A percentile compares a stretch with the other conserved stretches of the same genome.
Conservation (phyloP, 345 rosid species). For the Euphorbia pulcherrima region DNA sequence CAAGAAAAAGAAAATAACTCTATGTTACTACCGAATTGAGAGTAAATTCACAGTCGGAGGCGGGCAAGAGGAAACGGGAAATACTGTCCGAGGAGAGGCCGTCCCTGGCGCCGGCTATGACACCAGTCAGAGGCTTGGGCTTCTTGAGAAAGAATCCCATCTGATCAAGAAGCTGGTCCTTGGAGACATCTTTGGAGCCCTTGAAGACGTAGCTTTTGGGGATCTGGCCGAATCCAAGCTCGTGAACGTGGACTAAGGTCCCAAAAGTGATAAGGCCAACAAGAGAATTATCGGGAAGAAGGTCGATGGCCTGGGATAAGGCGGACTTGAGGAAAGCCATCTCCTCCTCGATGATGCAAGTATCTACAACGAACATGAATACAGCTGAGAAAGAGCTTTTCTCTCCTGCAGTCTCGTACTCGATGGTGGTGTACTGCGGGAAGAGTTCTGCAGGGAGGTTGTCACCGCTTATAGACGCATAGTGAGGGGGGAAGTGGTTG, state of each 20-base stretch:
- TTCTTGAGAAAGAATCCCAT: slow-evolving; percentile 71
- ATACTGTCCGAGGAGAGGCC: slow-evolving; percentile 86
- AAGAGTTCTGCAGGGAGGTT: slow-evolving; percentile 91
- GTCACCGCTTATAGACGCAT: slow-evolving; percentile 69
- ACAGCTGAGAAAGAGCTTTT: slow-evolving; percentile 41
- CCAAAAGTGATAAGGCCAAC: slow-evolving; percentile 84
- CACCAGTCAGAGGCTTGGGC: slow-evolving; percentile 77
- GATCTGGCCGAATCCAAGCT: slow-evolving; percentile 68
- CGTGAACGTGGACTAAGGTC: slow-evolving; percentile 71
- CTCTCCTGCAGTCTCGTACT: slow-evolving; percentile 55
- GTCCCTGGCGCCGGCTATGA: slow-evolving; percentile 77
- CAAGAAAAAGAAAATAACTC: neutral
- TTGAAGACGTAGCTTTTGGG: slow-evolving; percentile 71
- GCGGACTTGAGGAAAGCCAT: slow-evolving; percentile 70
- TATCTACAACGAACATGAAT: slow-evolving; percentile 75
- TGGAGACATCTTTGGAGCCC: slow-evolving; percentile 71
- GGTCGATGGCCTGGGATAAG: slow-evolving; percentile 69
- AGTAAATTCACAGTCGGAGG: slow-evolving; percentile 75
- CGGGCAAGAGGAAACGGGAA: slow-evolving; percentile 81
- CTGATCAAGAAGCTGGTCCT: slow-evolving; percentile 80
- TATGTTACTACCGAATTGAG: slow-evolving; percentile 52
- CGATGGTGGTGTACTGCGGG: slow-evolving; percentile 80
- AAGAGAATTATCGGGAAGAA: slow-evolving; percentile 64
- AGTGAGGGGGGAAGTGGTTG: slow-evolving; percentile 72
- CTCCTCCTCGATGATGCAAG: slow-evolving; percentile 85